Conservation (phyloP, 805 yeast genomes). For the Metschnikowia proteae region DNA sequence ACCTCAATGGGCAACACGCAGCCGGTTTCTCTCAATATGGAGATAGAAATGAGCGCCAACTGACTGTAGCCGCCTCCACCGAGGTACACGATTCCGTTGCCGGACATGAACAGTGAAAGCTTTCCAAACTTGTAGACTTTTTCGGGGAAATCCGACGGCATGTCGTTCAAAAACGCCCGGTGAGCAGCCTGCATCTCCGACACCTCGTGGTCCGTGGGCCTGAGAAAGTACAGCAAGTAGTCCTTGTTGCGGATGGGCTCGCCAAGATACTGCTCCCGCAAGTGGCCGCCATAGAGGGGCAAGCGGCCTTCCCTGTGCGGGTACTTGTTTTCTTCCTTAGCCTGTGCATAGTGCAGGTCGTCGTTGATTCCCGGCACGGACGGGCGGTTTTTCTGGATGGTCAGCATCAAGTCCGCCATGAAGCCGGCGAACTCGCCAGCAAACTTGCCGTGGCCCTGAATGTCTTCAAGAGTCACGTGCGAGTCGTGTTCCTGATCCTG, state of each 20-base stretch:
- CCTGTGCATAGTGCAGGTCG: conserved; percentile 25
- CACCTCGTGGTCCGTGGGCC: conserved; percentile 20
- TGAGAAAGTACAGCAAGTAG: conserved; percentile 21
- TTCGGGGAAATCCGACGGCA: conserved; percentile 24
- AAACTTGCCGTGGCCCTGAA: conserved; percentile 11
- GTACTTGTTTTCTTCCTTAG: conserved; percentile 17
- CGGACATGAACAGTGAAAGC: conserved; percentile 25
- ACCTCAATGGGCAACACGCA: conserved; percentile 37
- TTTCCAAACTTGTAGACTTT: conserved; percentile 19
- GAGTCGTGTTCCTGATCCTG: neutral
- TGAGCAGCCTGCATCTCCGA: conserved; percentile 22
- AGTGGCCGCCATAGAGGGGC: conserved; percentile 33
- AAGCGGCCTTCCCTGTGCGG: conserved; percentile 25
- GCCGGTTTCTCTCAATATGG: conserved; percentile 31
- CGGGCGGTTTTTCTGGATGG: conserved; percentile 23
- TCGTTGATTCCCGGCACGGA: conserved; percentile 21
- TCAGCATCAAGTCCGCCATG: conserved; percentile 19
- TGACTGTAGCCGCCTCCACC: conserved; percentile 37
- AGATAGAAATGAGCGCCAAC: conserved; percentile 32
- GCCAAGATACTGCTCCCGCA: conserved; percentile 27
- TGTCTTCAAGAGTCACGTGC: neutral
- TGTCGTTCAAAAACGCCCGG: conserved; percentile 16
- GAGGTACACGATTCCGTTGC: conserved; percentile 39
- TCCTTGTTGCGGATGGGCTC: conserved; percentile 30
- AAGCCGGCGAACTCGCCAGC: conserved; percentile 17